phyloP scores from a whole-genome alignment of 495 filamentous ascomycete species.

The Annulohypoxylon moriforme region DNA sequence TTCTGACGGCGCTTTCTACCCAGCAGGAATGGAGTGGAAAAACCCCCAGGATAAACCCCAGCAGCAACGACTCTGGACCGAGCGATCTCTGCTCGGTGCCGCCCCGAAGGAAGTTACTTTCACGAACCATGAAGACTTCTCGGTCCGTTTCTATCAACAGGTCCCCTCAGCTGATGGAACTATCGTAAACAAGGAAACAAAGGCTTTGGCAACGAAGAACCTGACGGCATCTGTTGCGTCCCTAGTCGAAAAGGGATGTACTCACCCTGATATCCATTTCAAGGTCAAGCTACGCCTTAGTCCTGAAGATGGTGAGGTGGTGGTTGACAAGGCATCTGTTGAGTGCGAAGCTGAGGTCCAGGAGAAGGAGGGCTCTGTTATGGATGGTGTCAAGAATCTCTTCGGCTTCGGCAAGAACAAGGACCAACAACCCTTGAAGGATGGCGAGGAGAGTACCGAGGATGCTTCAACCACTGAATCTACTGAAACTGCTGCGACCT shows the following conservation, averaged over 20 bases:
- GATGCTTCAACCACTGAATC: conserved; percentile 56
- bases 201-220: conserved; percentile 76
- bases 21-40: conserved; percentile 78
- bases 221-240: conserved; percentile 82
- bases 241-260: conserved; percentile 80
- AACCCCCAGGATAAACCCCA: conserved; percentile 71
- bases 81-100: conserved; percentile 77
- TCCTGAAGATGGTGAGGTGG: conserved; percentile 82
- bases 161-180: conserved; percentile 56
- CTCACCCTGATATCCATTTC: conserved; percentile 78
- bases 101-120: conserved; percentile 87
- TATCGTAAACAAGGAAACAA: conserved; percentile 61
- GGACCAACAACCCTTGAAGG: conserved; percentile 82
- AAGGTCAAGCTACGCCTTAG: conserved; percentile 80
- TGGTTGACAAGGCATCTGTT: conserved; percentile 77
- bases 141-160: conserved; percentile 82
- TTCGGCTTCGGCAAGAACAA: conserved; percentile 89
- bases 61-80: conserved; percentile 77
- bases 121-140: conserved; percentile 85
- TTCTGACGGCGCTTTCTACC: conserved; percentile 76
- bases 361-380: conserved; percentile 81
- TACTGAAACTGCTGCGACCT: conserved; percentile 47
- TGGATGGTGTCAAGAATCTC: conserved; percentile 93
- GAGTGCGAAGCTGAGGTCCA: conserved; percentile 81
- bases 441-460: conserved; percentile 65